phyloP scores from a whole-genome alignment of 129 eudicot species.

The Helianthus annuus region DNA sequence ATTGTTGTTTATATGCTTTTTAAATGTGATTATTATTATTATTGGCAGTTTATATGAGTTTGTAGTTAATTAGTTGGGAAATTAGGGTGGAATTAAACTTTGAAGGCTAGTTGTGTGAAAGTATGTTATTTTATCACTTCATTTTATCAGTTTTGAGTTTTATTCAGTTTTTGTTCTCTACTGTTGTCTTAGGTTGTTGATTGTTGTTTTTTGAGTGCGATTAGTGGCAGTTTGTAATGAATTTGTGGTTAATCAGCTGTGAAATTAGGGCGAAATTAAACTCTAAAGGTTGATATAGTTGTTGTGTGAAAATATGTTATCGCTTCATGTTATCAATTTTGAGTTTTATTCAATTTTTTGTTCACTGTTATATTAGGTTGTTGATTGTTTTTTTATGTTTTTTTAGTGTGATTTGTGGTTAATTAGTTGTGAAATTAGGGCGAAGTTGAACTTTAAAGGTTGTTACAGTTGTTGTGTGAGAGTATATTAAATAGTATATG shows the following conservation, averaged over 20 bases:
- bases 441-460: not conserved
- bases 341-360: not conserved
- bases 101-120: not conserved
- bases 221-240: too few relatives aligned
- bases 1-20: not conserved
- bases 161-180: too few relatives aligned
- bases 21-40: not conserved
- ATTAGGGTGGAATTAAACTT: not conserved
- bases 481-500: not conserved
- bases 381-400: not conserved
- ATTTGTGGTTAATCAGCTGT: not conserved
- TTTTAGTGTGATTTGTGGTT: not conserved
- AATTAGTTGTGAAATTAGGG: not conserved
- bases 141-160: too few relatives aligned
- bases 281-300: not conserved
- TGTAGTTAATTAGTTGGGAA: not conserved
- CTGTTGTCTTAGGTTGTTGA: not conserved
- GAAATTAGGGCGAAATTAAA: not conserved
- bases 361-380: not conserved
- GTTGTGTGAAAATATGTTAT: conserved; percentile 1
- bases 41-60: too few relatives aligned
- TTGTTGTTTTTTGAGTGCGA: not conserved
- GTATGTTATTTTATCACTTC: too few relatives aligned
- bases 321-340: not conserved
- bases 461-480: not conserved